Evolutionary conservation across 352 stramenopile genomes (phyloP).

Genomic region (Globisporangium irregulare): DNA sequence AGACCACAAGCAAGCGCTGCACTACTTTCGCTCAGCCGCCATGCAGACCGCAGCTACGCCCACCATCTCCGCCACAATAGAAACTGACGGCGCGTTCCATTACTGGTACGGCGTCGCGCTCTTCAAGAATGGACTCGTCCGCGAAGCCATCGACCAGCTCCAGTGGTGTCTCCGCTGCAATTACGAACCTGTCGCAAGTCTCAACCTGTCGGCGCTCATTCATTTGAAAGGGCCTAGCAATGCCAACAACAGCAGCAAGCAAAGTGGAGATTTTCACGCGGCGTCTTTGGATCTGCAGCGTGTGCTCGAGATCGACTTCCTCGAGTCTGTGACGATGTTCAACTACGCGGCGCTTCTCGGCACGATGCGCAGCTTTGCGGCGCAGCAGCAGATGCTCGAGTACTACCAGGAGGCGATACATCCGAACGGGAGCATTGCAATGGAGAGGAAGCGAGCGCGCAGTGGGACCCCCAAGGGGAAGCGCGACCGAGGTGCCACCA

Average conservation of each 20-base stretch:
- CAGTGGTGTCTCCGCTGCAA: constrained; percentile 43
- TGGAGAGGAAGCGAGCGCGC: constrained; percentile 21
- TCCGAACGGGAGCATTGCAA: not conserved
- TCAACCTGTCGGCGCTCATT: constrained; percentile 53
- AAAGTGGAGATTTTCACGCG: constrained; percentile 39
- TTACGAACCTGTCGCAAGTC: constrained; percentile 39
- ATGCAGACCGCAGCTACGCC: too few species aligned
- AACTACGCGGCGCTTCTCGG: constrained; percentile 72
- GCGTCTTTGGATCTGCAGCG: constrained; percentile 48
- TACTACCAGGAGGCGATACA: constrained; percentile 23
- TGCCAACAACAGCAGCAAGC: not conserved
- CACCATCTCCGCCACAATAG: not conserved
- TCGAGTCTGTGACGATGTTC: constrained; percentile 45
- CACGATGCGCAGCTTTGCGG: constrained; percentile 35
- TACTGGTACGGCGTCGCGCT: constrained; percentile 66
- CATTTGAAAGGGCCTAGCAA: constrained; percentile 21
- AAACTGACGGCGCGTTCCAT: constrained; percentile 21
- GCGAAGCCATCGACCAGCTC: constrained; percentile 30
- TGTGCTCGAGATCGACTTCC: constrained; percentile 53
- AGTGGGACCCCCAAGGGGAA: not conserved
- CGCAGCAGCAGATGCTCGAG: constrained; percentile 63
- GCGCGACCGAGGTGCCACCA: not conserved
- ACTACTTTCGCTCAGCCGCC: constrained; percentile 25
- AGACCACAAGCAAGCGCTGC: constrained; percentile 27
- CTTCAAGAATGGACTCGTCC: constrained; percentile 20